These are phyloP conservation scores for Cryphonectria nitschkei DNA, from an alignment of 2,329 filamentous ascomycete genomes.

Conservation along the genomic window DNA sequence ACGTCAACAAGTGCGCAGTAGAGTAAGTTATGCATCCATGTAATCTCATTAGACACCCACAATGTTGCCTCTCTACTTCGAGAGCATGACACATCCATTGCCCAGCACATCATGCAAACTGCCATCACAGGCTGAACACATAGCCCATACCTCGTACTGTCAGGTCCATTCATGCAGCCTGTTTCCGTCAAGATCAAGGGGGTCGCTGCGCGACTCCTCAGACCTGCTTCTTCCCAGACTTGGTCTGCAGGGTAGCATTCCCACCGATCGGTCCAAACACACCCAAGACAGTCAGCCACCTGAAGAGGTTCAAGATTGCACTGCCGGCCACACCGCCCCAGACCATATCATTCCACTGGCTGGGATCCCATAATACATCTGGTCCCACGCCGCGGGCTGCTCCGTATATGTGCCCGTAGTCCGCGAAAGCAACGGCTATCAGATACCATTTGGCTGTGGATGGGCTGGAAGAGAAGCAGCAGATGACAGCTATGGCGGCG, in stretches of 20 bases:
- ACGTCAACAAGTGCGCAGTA: not conserved
- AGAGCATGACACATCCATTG: not conserved
- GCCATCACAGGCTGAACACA: not conserved
- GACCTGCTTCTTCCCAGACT: slow-evolving; percentile 5
- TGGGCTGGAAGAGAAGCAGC: slow-evolving; percentile 37
- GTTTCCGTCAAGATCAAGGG: not conserved
- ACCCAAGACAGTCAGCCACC: slow-evolving; percentile 36
- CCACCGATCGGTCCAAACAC: slow-evolving; percentile 32
- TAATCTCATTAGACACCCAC: not conserved
- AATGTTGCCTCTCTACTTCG: not conserved
- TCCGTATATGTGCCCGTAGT: slow-evolving; percentile 42
- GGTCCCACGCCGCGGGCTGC: slow-evolving; percentile 37
- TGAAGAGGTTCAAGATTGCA: slow-evolving; percentile 35
- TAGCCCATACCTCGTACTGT: not conserved
- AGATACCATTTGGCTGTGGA: slow-evolving; percentile 35
- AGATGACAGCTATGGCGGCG: slow-evolving; percentile 36
- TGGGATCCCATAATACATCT: slow-evolving; percentile 34
- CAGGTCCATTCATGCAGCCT: not conserved
- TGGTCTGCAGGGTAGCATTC: not conserved
- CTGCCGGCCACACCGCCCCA: slow-evolving; percentile 36
- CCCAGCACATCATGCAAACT: not conserved
- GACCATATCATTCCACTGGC: slow-evolving; percentile 38
- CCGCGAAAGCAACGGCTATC: slow-evolving; percentile 37
- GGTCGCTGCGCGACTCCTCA: not conserved
- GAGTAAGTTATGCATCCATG: not conserved